These are phyloP conservation scores for Aspergillus versicolor DNA, from an alignment of 2,329 filamentous ascomycete genomes.

Conservation along the genomic window DNA sequence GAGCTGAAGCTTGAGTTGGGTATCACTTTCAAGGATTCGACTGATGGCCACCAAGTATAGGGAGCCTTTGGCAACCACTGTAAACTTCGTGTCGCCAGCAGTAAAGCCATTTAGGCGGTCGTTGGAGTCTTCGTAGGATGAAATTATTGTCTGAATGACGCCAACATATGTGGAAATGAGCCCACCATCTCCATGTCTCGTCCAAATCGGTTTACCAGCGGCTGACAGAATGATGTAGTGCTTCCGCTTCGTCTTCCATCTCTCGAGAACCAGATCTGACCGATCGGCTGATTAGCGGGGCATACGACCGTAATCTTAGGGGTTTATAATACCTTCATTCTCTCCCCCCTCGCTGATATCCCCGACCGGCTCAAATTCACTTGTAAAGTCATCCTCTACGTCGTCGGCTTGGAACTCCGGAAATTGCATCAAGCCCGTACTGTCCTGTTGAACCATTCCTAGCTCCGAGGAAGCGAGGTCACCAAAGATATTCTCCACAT, in stretches of 20 bases:
- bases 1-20: constrained; percentile 80
- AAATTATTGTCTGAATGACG: constrained; percentile 95
- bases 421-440: constrained; percentile 32
- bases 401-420: constrained; percentile 45
- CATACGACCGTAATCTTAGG: not conserved
- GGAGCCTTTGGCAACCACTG: constrained; percentile 79
- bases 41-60: constrained; percentile 94
- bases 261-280: constrained; percentile 54
- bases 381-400: constrained; percentile 65
- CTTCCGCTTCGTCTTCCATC: constrained; percentile 92
- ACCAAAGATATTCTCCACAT: constrained; percentile 78
- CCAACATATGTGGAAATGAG: constrained; percentile 93
- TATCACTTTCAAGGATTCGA: constrained; percentile 85
- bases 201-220: constrained; percentile 96
- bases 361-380: constrained; percentile 74
- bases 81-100: constrained; percentile 82
- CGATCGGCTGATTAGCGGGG: constrained; percentile 11
- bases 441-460: constrained; percentile 40
- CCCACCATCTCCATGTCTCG: constrained; percentile 84
- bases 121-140: constrained; percentile 81
- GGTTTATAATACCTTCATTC: constrained; percentile 53
- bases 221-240: constrained; percentile 96
- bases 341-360: constrained; percentile 54
- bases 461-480: constrained; percentile 58
- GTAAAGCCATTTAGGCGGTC: constrained; percentile 81